Percentiles rank a stretch among this genome's conserved stretches.
phyloP scores from a whole-genome alignment of 2,329 filamentous ascomycete species.

The Penicillium sp. region DNA sequence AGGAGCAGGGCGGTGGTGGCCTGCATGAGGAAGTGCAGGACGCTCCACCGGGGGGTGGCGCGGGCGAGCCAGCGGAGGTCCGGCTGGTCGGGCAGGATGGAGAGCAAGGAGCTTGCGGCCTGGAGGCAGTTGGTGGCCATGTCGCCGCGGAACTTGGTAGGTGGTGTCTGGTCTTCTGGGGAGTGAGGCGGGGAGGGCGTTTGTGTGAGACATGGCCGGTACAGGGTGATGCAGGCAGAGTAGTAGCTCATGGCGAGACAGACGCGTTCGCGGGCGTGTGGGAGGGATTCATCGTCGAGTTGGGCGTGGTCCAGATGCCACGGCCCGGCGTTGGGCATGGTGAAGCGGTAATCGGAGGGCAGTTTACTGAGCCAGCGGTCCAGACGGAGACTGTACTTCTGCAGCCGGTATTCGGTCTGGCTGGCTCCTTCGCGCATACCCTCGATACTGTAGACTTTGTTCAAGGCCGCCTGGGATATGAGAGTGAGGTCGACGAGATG shows the following conservation, averaged over 20 bases:
- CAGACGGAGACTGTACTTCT: slow-evolving; percentile 30
- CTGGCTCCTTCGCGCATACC: slow-evolving; percentile 31
- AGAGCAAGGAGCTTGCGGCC: slow-evolving; percentile 38
- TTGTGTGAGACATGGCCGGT: slow-evolving; percentile 43
- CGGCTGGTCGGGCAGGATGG: slow-evolving; percentile 38
- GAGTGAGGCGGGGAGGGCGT: slow-evolving; percentile 14
- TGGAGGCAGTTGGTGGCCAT: slow-evolving; percentile 39
- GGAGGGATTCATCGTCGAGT: slow-evolving; percentile 11
- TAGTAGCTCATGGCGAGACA: slow-evolving; percentile 44
- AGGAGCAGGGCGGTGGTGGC: slow-evolving; percentile 42
- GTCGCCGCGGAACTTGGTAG: slow-evolving; percentile 15
- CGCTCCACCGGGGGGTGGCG: slow-evolving; percentile 42
- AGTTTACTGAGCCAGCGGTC: slow-evolving; percentile 39
- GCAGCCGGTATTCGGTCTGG: slow-evolving; percentile 35
- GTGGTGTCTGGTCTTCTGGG: not conserved
- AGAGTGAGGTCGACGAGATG: slow-evolving; percentile 37
- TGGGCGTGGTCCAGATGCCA: slow-evolving; percentile 24
- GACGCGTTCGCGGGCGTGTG: slow-evolving; percentile 31
- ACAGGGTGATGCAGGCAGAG: slow-evolving; percentile 41
- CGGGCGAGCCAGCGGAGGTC: slow-evolving; percentile 35
- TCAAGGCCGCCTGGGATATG: slow-evolving; percentile 39
- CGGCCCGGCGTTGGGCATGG: slow-evolving; percentile 18
- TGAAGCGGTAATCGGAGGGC: slow-evolving; percentile 35
- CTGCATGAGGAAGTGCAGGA: slow-evolving; percentile 47
- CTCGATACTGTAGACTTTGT: slow-evolving; percentile 41